Evolutionary conservation across 768 basidiomycete genomes (phyloP), one percentile per base, ranked within the genome.

Genomic region (Phaeotremella skinneri): DNA sequence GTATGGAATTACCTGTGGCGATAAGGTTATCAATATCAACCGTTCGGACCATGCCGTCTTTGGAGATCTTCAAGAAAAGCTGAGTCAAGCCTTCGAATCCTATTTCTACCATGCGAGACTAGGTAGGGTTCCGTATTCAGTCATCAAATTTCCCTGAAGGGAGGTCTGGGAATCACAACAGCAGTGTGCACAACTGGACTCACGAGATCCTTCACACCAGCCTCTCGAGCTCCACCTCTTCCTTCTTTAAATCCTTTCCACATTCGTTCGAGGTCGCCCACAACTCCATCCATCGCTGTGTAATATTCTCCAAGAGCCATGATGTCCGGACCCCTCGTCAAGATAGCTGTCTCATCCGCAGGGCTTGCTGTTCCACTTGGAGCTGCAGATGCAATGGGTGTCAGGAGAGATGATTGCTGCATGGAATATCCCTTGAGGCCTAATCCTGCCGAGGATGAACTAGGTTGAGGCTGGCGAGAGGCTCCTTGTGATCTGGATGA

Each of bases 251-350:
- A 42, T 30, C 73, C 63, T 55, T 67, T 67, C 60, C 62, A 62
- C 65, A 76, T 67, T 48, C 72, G 51, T 49, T 76, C 75, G 17
- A 76, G 56, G 65, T 76, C 75, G 14, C 54, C 58, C 1, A 66
- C 56, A 1, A 74, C 64, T 4, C 66, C 52, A 54, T 73, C 71
- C 21, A 76, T 41, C 13, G 75, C 73, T 3, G 41, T 51, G 32
- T 70, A 74, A 49, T 70, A 76, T 25, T 74, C 75, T 11, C 59
- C 57, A 4, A 76, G 56, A 25, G 66, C 56, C 58, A 73, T 71
- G 42, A 74, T 73, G 49, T 70, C 67, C 37, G 74, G 73, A 39
- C 73, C 75, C 17, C 70, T 49, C 2, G 65, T 70, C 25, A 72
- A 41, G 0, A 74, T 58, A 2, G 73, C 71, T 7, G 69, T 71